These are phyloP conservation scores for Syncephalastrum monosporum DNA, from an alignment of 371 early-diverging fungal species.

Conservation along the genomic window DNA sequence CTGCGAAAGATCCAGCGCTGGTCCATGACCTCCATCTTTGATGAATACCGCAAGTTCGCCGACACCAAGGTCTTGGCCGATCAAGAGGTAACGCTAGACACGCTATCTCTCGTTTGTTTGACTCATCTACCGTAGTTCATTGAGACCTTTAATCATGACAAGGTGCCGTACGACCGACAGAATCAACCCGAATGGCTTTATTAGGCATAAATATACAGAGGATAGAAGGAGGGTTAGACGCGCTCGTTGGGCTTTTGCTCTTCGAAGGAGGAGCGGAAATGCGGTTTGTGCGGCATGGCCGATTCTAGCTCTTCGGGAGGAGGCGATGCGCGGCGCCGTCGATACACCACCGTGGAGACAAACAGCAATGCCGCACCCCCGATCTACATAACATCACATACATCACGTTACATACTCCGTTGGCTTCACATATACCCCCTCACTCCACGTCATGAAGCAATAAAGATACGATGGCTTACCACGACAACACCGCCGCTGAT, in stretches of 20 bases:
- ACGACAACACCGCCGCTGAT: constrained; percentile 37
- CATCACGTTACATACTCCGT: background rate
- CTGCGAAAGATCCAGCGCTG: constrained; percentile 90
- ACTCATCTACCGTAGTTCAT: constrained; percentile 53
- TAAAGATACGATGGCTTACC: constrained; percentile 14
- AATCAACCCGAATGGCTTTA: constrained; percentile 58
- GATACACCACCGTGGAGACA: constrained; percentile 3
- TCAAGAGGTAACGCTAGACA: constrained; percentile 71
- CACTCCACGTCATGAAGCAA: too few relatives aligned
- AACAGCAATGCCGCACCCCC: constrained; percentile 19
- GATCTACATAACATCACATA: constrained; percentile 16
- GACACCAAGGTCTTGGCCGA: constrained; percentile 90
- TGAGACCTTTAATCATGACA: constrained; percentile 64
- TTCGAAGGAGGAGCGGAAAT: too few relatives aligned
- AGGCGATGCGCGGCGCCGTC: constrained; percentile 2
- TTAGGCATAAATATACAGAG: constrained; percentile 7
- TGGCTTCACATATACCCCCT: too few relatives aligned
- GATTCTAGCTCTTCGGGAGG: too few relatives aligned
- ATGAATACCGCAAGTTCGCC: constrained; percentile 92
- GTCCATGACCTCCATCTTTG: constrained; percentile 95
- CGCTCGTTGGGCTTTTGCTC: background rate
- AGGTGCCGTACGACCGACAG: constrained; percentile 50
- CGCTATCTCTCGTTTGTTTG: background rate
- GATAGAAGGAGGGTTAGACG: background rate
- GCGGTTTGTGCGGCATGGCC: too few relatives aligned